Evolutionary conservation across 1,284 basidiomycete genomes (phyloP).

Genomic region (Serendipita sp.): DNA sequence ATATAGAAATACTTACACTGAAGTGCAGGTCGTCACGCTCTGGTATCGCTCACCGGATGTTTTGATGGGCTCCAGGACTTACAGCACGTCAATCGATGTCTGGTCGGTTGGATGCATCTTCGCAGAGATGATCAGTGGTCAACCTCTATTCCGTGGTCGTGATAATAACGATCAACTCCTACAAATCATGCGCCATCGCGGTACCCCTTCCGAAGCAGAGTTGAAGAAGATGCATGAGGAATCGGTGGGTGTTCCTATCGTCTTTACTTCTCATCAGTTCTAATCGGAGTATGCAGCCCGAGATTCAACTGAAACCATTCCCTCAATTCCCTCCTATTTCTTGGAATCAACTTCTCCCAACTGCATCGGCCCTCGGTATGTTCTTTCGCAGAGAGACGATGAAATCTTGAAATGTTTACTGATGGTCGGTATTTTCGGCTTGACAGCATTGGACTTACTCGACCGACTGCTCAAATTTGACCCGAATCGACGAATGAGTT

Average conservation of each 20-base stretch:
- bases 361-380: constrained; percentile 76
- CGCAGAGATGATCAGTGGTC: constrained; percentile 96
- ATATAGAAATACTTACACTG: neutral
- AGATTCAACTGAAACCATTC: constrained; percentile 77
- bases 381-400: neutral
- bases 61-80: constrained; percentile 89
- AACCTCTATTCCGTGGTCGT: constrained; percentile 90
- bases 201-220: constrained; percentile 84
- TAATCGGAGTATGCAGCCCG: constrained; percentile 44
- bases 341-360: constrained; percentile 79
- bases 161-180: constrained; percentile 97
- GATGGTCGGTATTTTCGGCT: neutral
- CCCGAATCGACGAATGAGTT: constrained; percentile 82
- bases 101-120: constrained; percentile 99
- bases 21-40: constrained; percentile 76
- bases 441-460: constrained; percentile 77
- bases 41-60: constrained; percentile 99
- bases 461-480: constrained; percentile 96
- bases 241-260: constrained; percentile 44
- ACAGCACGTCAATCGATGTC: constrained; percentile 97
- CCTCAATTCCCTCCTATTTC: constrained; percentile 87
- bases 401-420: neutral
- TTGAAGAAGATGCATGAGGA: constrained; percentile 84
- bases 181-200: constrained; percentile 95
- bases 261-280: neutral